phyloP scores from a whole-genome alignment of 78 protist species.

The Monosiga brevicollis region DNA sequence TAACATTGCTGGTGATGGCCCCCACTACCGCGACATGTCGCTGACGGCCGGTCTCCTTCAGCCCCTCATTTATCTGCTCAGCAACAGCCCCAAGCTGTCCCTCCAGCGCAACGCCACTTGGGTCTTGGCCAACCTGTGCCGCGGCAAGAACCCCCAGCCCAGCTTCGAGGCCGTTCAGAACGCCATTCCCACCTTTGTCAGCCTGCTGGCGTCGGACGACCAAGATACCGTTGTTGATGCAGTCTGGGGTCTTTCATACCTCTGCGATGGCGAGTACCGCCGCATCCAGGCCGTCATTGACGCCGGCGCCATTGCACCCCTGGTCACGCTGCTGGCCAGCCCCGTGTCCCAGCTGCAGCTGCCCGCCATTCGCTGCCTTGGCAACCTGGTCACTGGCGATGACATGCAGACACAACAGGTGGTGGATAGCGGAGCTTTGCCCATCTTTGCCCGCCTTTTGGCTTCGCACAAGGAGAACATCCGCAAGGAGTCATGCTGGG shows the following conservation, averaged over 20 bases:
- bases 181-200: slow-evolving; percentile 10
- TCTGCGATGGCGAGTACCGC: slow-evolving; percentile 86
- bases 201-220: slow-evolving; percentile 3
- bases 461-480: slow-evolving; percentile 38
- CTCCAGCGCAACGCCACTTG: slow-evolving; percentile 88
- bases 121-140: slow-evolving; percentile 91
- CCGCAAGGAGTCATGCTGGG: slow-evolving; percentile 96
- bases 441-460: neutral
- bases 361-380: slow-evolving; percentile 92
- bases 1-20: slow-evolving; percentile 95
- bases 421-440: slow-evolving; percentile 20
- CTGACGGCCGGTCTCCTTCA: slow-evolving; percentile 39
- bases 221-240: slow-evolving; percentile 63
- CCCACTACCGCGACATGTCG: slow-evolving; percentile 77
- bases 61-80: slow-evolving; percentile 37
- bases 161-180: slow-evolving; percentile 1
- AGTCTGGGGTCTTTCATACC: slow-evolving; percentile 93
- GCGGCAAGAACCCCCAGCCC: slow-evolving; percentile 91
- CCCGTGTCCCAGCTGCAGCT: slow-evolving; percentile 48
- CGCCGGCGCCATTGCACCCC: neutral
- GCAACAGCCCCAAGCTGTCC: neutral
- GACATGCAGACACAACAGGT: slow-evolving; percentile 87
- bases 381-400: slow-evolving; percentile 96
- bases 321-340: slow-evolving; percentile 74
- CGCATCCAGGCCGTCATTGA: slow-evolving; percentile 68